phyloP scores from a whole-genome alignment of 2,329 filamentous ascomycete genomes.

The Fonsecaea erecta region DNA sequence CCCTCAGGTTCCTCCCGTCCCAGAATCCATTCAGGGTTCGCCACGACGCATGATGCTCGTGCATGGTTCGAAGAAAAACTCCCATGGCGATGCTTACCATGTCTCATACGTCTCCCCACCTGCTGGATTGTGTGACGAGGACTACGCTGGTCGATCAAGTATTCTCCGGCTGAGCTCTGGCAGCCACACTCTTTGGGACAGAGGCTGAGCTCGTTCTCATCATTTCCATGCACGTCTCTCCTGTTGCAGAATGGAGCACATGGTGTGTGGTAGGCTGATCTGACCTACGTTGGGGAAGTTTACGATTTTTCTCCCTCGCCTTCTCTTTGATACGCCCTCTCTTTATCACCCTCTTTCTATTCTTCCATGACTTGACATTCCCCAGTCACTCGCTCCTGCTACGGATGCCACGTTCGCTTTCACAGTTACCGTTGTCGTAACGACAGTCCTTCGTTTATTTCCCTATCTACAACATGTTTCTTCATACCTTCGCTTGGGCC shows the following conservation, averaged over 20 bases:
- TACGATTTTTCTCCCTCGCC: slow-evolving; percentile 8
- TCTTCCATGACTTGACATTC: slow-evolving; percentile 11
- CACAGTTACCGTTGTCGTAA: neutral
- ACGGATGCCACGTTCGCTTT: slow-evolving; percentile 27
- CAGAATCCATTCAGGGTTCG: slow-evolving; percentile 1
- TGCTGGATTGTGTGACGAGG: slow-evolving; percentile 15
- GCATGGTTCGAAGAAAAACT: slow-evolving; percentile 1
- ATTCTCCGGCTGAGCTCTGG: neutral
- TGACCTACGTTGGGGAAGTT: slow-evolving; percentile 8
- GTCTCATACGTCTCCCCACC: slow-evolving; percentile 27
- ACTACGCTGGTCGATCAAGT: slow-evolving; percentile 6
- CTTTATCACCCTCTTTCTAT: slow-evolving; percentile 2
- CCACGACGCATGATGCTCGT: slow-evolving; percentile 15
- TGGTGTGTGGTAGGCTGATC: slow-evolving; percentile 14
- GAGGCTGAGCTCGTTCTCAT: slow-evolving; percentile 17
- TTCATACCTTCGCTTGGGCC: slow-evolving; percentile 14
- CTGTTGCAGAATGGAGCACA: slow-evolving; percentile 4
- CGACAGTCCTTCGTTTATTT: slow-evolving; percentile 22
- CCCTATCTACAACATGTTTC: slow-evolving; percentile 14
- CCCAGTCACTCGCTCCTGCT: slow-evolving; percentile 13
- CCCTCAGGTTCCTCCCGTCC: neutral
- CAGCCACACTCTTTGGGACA: neutral
- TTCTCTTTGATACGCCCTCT: slow-evolving; percentile 1
- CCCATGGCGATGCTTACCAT: slow-evolving; percentile 24
- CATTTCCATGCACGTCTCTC: slow-evolving; percentile 3